Percentiles rank a stretch among this genome's conserved stretches.
phyloP scores from a whole-genome alignment of 768 basidiomycete species.

The Amanita subjunquillea region DNA sequence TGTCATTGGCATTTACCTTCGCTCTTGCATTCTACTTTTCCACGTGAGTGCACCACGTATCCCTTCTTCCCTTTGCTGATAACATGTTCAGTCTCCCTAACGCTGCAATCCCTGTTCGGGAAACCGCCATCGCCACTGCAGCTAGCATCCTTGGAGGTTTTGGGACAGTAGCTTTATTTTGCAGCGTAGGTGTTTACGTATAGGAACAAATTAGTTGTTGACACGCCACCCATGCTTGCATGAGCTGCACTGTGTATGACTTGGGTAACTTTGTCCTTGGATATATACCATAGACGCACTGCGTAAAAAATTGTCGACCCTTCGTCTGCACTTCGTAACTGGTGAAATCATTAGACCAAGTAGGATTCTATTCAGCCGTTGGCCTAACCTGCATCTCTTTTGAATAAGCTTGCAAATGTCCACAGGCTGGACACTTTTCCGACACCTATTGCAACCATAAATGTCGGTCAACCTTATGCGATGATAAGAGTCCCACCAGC shows the following conservation, averaged over 20 bases:
- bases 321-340: conserved; percentile 89
- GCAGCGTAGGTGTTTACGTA: conserved; percentile 76
- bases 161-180: conserved; percentile 85
- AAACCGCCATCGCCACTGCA: conserved; percentile 56
- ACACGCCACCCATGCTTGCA: conserved; percentile 79
- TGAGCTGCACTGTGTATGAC: conserved; percentile 45
- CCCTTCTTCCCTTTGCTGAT: conserved; percentile 6
- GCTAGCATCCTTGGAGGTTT: conserved; percentile 81
- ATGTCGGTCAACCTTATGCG: neutral
- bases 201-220: conserved; percentile 53
- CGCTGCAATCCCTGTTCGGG: conserved; percentile 48
- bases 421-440: conserved; percentile 85
- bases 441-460: conserved; percentile 44
- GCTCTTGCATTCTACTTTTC: conserved; percentile 86
- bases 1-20: conserved; percentile 69
- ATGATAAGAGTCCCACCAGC: conserved; percentile 21
- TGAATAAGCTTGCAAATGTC: conserved; percentile 76
- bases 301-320: conserved; percentile 92
- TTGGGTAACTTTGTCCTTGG: conserved; percentile 7
- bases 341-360: neutral
- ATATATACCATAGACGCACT: conserved; percentile 33
- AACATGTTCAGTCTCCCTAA: conserved; percentile 58
- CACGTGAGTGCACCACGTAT: conserved; percentile 37
- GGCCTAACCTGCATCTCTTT: conserved; percentile 74
- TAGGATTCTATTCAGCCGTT: neutral